phyloP scores from a whole-genome alignment of 768 basidiomycete species.

The Amanita rubescens region DNA sequence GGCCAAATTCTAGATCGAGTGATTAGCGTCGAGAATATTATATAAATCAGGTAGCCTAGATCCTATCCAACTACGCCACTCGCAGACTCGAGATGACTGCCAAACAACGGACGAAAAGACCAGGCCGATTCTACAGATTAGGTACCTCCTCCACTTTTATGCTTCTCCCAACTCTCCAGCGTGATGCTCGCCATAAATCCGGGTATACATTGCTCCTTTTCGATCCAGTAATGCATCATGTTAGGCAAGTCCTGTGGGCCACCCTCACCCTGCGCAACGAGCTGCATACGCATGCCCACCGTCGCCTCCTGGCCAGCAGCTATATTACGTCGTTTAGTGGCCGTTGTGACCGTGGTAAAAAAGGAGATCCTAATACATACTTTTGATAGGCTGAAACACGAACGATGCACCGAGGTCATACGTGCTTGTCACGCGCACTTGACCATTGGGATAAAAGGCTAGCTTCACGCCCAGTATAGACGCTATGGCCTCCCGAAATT shows the following conservation, averaged over 20 bases:
- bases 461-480: constrained; percentile 88
- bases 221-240: constrained; percentile 81
- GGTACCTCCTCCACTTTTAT: constrained; percentile 31
- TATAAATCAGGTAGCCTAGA: neutral
- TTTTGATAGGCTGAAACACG: constrained; percentile 61
- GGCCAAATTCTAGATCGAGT: neutral
- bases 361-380: constrained; percentile 22
- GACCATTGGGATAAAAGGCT: constrained; percentile 85
- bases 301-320: neutral
- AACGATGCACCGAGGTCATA: constrained; percentile 86
- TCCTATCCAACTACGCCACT: neutral
- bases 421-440: constrained; percentile 84
- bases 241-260: constrained; percentile 70
- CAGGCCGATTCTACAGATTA: neutral
- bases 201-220: constrained; percentile 77
- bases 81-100: neutral
- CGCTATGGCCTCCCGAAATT: constrained; percentile 87
- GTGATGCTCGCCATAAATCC: constrained; percentile 88
- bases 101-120: neutral
- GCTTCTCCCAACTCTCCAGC: constrained; percentile 79
- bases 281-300: constrained; percentile 54
- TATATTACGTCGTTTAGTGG: neutral
- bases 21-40: neutral
- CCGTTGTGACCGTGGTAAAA: neutral
- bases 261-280: constrained; percentile 66